These are phyloP conservation scores for Artemisia tridentata DNA, from an alignment of 129 eudicot species.

Conservation along the genomic window DNA sequence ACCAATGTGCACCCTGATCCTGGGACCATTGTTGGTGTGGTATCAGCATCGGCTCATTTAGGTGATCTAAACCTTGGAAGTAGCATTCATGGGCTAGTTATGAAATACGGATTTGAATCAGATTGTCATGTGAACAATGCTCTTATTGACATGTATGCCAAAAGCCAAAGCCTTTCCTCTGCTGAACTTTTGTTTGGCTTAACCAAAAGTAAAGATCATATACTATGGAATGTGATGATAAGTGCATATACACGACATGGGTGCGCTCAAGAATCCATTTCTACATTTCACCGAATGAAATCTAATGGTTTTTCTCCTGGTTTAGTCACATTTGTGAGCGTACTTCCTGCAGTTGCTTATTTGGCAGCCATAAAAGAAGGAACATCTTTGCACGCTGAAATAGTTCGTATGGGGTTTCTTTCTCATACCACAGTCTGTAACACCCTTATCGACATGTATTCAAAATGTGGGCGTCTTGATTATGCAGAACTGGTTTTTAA, in stretches of 20 bases:
- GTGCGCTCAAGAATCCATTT: conserved; percentile 43
- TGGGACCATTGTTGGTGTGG: conserved; percentile 55
- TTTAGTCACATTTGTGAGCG: conserved; percentile 58
- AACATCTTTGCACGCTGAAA: conserved; percentile 41
- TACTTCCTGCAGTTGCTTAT: conserved; percentile 58
- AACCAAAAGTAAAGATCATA: conserved; percentile 41
- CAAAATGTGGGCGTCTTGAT: conserved; percentile 73
- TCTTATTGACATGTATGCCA: conserved; percentile 72
- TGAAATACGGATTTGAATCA: conserved; percentile 52
- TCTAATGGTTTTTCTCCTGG: conserved; percentile 41
- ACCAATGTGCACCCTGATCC: conserved; percentile 50
- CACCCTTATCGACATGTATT: conserved; percentile 67
- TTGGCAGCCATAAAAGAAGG: conserved; percentile 60
- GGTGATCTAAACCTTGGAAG: conserved; percentile 47
- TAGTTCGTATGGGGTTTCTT: conserved; percentile 41
- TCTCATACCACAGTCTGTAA: conserved; percentile 42
- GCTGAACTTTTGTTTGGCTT: conserved; percentile 52
- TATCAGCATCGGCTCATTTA: conserved; percentile 48
- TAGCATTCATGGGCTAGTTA: conserved; percentile 48
- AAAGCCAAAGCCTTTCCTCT: conserved; percentile 45
- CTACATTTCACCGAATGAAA: conserved; percentile 49
- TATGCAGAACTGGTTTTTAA: conserved; percentile 39
- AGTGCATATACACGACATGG: conserved; percentile 45
- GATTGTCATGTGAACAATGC: conserved; percentile 62
- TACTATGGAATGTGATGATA: conserved; percentile 67